phyloP scores from a whole-genome alignment of 352 stramenopile genomes.

The Globisporangium irregulare region DNA sequence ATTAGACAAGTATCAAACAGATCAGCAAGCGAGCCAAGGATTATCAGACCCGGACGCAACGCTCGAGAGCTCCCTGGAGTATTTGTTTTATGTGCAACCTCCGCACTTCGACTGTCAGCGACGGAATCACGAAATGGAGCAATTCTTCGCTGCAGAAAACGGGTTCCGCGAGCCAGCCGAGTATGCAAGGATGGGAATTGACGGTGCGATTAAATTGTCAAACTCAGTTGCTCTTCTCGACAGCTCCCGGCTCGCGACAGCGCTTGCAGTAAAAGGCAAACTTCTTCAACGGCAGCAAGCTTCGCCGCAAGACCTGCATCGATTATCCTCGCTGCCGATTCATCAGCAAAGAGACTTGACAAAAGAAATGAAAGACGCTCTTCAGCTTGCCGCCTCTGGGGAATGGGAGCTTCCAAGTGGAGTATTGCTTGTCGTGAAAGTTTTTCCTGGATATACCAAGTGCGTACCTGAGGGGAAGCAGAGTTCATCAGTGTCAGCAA shows the following conservation, averaged over 20 bases:
- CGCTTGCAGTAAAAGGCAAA: conserved; percentile 23
- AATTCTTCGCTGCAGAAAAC: conserved; percentile 62
- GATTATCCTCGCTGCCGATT: conserved; percentile 20
- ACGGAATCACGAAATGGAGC: conserved; percentile 39
- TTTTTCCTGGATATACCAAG: conserved; percentile 77
- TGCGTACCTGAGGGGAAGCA: conserved; percentile 19
- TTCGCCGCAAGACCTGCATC: conserved; percentile 13
- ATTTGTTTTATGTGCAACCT: conserved; percentile 77
- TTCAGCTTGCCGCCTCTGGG: conserved; percentile 31
- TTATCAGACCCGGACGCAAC: conserved; percentile 24
- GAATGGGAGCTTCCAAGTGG: conserved; percentile 50
- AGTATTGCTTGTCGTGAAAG: conserved; percentile 75
- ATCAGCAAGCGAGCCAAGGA: neutral
- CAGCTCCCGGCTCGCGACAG: conserved; percentile 25
- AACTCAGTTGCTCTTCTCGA: conserved; percentile 75
- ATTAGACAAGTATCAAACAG: neutral
- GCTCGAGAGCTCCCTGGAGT: conserved; percentile 69
- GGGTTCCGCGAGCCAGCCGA: conserved; percentile 59
- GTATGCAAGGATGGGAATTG: conserved; percentile 45
- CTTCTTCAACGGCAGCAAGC: conserved; percentile 22
- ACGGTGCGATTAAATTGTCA: conserved; percentile 64
- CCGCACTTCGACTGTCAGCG: conserved; percentile 35
- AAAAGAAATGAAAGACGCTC: conserved; percentile 37
- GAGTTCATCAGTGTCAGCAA: neutral
- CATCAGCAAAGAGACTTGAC: conserved; percentile 26